phyloP scores from a whole-genome alignment of 2,329 filamentous ascomycete genomes.

The Paecilomyces formosus region DNA sequence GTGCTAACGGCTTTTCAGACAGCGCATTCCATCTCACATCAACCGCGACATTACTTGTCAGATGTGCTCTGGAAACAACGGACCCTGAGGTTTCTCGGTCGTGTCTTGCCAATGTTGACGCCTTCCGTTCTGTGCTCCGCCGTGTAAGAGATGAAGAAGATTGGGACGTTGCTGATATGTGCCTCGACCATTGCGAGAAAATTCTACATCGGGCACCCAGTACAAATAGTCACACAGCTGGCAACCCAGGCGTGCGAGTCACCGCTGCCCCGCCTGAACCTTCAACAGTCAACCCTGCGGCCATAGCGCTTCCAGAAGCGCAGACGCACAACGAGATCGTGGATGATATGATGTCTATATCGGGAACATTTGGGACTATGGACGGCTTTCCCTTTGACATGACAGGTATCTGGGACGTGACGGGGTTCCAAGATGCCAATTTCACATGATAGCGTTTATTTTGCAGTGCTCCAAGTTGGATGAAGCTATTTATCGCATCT shows the following conservation, averaged over 20 bases:
- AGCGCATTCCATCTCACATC: slow-evolving; percentile 48
- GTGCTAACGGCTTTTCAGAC: slow-evolving; percentile 17
- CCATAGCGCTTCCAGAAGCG: slow-evolving; percentile 35
- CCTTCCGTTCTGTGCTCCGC: slow-evolving; percentile 41
- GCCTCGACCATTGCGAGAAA: slow-evolving; percentile 42
- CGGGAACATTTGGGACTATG: slow-evolving; percentile 38
- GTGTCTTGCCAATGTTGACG: slow-evolving; percentile 41
- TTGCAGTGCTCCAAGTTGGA: neutral
- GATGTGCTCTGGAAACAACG: slow-evolving; percentile 45
- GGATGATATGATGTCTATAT: slow-evolving; percentile 41
- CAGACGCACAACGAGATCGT: slow-evolving; percentile 40
- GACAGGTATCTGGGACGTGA: slow-evolving; percentile 40
- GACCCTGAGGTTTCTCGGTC: slow-evolving; percentile 39
- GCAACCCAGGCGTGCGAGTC: slow-evolving; percentile 5
- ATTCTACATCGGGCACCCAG: slow-evolving; percentile 35
- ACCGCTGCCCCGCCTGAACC: slow-evolving; percentile 15
- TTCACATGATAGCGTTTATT: slow-evolving; percentile 8
- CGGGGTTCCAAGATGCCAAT: slow-evolving; percentile 34
- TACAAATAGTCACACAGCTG: slow-evolving; percentile 10
- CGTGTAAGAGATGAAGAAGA: slow-evolving; percentile 42
- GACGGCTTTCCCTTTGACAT: slow-evolving; percentile 40
- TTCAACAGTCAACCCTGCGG: slow-evolving; percentile 29
- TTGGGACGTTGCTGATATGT: slow-evolving; percentile 51
- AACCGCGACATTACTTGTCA: slow-evolving; percentile 46
- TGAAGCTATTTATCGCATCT: neutral